Base-by-base conservation (phyloP, 169 alveolate genomes). In the Blepharisma undulans region DNA sequence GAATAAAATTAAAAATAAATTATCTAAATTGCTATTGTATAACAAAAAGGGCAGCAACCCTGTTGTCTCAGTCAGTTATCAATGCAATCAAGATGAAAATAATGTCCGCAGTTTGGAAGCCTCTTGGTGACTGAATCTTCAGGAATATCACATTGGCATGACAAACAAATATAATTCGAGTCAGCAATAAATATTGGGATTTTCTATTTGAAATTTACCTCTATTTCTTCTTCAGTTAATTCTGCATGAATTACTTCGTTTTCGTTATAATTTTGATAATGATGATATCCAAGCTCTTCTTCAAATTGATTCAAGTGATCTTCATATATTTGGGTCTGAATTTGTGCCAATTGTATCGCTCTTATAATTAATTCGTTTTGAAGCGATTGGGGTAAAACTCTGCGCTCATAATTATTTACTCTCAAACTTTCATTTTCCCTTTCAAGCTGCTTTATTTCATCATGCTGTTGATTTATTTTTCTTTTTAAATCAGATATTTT, bases 11-110 rank as follows among this genome's bases (percentile, higher is more conserved):
- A 48, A 48, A 48, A 48, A 48, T 48, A 48, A 48, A 48, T 48
- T 48, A 48, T 48, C 66, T 48, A 48, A 27, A 74, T 27, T 74
- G 33, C 81, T 74, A 48, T 48, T 29, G 81, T 79, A 72, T 91
- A 85, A 32, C 94, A 92, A 72, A 76, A 80, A n/a, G 95, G 95
- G 74, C 95, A 92, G 72, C 59, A 59, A 71, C 76, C 60, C 72
- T 90, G 78, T 1, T 29, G 60, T 85, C 59, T 72, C 78, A 92
- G n/a, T 91, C 95, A 92, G 61, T 90, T 79, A 77, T 86, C 36
- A 48, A 92, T 86, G 34, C 95, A 92, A 22, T 3, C 10, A 34
- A 85, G 59, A 90, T 92, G 95, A 66, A 78, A 92, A 33, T 72
- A 60, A 90, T 92, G 95, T n/a, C 80, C 32, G 59, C 95, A 92